Evolutionary conservation across 345 rosid species (phyloP).

Genomic region (Citrus medica): DNA sequence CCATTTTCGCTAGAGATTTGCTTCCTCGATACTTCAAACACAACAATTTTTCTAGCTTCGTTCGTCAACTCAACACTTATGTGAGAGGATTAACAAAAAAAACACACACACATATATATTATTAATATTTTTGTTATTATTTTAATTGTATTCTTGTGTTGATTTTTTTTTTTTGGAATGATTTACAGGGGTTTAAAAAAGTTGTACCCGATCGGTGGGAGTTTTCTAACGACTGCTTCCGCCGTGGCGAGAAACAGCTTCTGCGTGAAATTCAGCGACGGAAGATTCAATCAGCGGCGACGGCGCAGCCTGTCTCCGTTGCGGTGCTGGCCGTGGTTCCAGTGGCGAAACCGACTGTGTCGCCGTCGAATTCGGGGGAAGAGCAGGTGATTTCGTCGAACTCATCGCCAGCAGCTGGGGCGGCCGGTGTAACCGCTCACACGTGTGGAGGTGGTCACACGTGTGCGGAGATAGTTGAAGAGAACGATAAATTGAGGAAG

Average conservation of each 20-base stretch:
- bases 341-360: slow-evolving; percentile 27
- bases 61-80: slow-evolving; percentile 92
- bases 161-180: not conserved
- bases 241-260: slow-evolving; percentile 67
- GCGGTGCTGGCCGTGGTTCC: slow-evolving; percentile 30
- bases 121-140: too few species aligned
- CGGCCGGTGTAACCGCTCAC: not conserved
- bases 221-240: slow-evolving; percentile 75
- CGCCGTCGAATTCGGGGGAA: slow-evolving; percentile 59
- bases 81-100: slow-evolving; percentile 26
- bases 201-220: slow-evolving; percentile 95
- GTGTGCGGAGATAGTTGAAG: slow-evolving; percentile 54
- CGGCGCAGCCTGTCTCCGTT: not conserved
- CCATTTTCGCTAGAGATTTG: slow-evolving; percentile 77
- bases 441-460: slow-evolving; percentile 24
- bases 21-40: slow-evolving; percentile 87
- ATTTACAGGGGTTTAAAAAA: slow-evolving; percentile 71
- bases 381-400: slow-evolving; percentile 56
- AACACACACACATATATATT: too few species aligned
- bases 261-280: slow-evolving; percentile 82
- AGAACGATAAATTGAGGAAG: slow-evolving; percentile 72
- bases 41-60: slow-evolving; percentile 90
- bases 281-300: slow-evolving; percentile 33
- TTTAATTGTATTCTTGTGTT: not conserved
- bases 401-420: slow-evolving; percentile 39